Evolutionary conservation across 2,329 filamentous ascomycete genomes (phyloP), one percentile per base, ranked within the genome.

Genomic region (Trichothecium sympodiale): DNA sequence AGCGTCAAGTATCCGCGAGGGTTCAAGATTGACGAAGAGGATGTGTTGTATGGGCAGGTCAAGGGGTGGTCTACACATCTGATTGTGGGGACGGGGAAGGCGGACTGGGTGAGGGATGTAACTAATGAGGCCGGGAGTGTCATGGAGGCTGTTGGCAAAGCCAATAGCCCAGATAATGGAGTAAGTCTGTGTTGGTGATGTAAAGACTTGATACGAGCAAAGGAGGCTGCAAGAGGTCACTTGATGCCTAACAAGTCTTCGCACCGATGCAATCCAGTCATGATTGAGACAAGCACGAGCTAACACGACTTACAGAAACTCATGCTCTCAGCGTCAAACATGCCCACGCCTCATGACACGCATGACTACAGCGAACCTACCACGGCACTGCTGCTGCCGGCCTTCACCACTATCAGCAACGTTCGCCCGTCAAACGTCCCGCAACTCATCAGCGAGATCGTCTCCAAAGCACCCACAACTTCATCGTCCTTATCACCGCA

Each of bases 11-110:
- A 88, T 54, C 89, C 89, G 27, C 66, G 65, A 41, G 59, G 59
- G 26, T 81, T 80, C 61, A 77, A 79, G 51, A 76, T 94, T 37
- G 83, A 96, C 38, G 73, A 81, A 55, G 63, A 69, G 6, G 86
- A 94, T 53, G 65, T 78, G 48, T 62, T 98, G 33, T 96, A 93
- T 53, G 91, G 89, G 1, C 69, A 83, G 40, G 74, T 95, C 43
- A 83, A 86, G 51, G 85, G 78, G 26, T 96, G 86, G 83, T 80
- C 76, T 50, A 91, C 87, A 15, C 91, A 98, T 60, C 55, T 94
- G 42, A 65, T 98, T 23, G 86, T 96, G 13, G 91, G 86, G 17
- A 98, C 91, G n/a, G 85, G 87, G 41, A 94, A 95, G 72, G 73
- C 80, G 17, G 91, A 98, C 60, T 98, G 91, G 91, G 82, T 89